A percentile compares a stretch with the other conserved stretches of the same genome.
Evolutionary conservation across 164 flowering plant species (phyloP).

Genomic region (Cinnamomum chago): DNA sequence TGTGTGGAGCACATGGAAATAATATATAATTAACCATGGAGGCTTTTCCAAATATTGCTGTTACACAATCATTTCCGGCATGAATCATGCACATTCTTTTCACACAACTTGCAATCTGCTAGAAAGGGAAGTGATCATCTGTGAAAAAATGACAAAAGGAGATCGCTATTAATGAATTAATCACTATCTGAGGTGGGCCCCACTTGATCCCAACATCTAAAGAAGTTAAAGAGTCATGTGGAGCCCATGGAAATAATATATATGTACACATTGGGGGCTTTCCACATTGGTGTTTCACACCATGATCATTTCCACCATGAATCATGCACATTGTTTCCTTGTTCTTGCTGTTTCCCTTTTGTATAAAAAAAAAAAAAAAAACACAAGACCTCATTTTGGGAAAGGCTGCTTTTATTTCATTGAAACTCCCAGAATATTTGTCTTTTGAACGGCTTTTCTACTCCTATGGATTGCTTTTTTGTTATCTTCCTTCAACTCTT

Average conservation of each 20-base stretch:
- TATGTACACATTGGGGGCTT: background rate
- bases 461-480: background rate
- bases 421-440: background rate
- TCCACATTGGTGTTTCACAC: background rate
- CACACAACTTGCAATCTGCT: background rate
- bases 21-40: background rate
- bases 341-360: background rate
- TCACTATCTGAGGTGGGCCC: background rate
- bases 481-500: background rate
- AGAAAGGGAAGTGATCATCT: background rate
- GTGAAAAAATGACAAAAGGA: background rate
- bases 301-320: background rate
- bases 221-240: background rate
- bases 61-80: background rate
- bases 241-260: background rate
- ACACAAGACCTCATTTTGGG: background rate
- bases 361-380: too few species aligned
- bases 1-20: background rate
- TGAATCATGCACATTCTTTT: background rate
- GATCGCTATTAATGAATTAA: background rate
- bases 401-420: background rate
- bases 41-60: background rate
- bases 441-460: constrained; percentile 1
- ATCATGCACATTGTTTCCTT: background rate
- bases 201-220: background rate